Evolutionary conservation across 2,329 filamentous ascomycete genomes (phyloP), one percentile per base, ranked within the genome.

Genomic region (Teratosphaeria nubilosa): DNA sequence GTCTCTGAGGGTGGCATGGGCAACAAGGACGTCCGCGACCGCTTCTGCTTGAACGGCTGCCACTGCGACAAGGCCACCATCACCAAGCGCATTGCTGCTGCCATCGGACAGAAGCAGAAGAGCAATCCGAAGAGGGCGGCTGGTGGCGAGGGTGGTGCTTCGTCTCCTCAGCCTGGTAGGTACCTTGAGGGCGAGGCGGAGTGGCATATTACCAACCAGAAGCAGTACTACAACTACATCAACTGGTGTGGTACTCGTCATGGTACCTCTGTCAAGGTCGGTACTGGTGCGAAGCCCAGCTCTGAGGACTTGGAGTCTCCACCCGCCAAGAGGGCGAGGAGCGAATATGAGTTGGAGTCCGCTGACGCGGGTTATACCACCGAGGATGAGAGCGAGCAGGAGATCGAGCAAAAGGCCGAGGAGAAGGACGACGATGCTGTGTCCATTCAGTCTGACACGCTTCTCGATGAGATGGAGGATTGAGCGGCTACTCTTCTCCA

Each of bases 1-100:
- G 61, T 65, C 31, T 64, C 64, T 52, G 70, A 72, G 56, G 66
- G 63, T 25, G 63, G 65, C 11, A 64, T 63, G 34, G 67, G 67
- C 53, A 72, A 72, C 63, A 71, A 67, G 57, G 65, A 68, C 24
- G 64, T 72, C 24, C 69, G 69, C 45, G 66, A 68, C 53, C 69
- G 70, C 53, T 66, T 71, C 59, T 68, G 68, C 55, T 62, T 63
- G 60, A 72, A 72, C 54, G 70, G 70, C 20, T 69, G 67, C 58
- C 68, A 68, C 57, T 65, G 63, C 51, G 69, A 71, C 61, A 69
- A 69, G 56, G 68, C 69, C 2, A 72, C 70, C 14, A 65, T 72
- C 58, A 70, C 70, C 50, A 71, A 72, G 65, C 69, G 70, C 37
- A 68, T 72, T 41, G 64, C 64, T 20, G 65, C 69, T n/a, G 69